Percentiles rank a stretch among this genome's conserved stretches.
These are phyloP conservation scores for Leptomonas pyrrhocoris DNA, from an alignment of 208 protist genomes.

Conservation along the genomic window DNA sequence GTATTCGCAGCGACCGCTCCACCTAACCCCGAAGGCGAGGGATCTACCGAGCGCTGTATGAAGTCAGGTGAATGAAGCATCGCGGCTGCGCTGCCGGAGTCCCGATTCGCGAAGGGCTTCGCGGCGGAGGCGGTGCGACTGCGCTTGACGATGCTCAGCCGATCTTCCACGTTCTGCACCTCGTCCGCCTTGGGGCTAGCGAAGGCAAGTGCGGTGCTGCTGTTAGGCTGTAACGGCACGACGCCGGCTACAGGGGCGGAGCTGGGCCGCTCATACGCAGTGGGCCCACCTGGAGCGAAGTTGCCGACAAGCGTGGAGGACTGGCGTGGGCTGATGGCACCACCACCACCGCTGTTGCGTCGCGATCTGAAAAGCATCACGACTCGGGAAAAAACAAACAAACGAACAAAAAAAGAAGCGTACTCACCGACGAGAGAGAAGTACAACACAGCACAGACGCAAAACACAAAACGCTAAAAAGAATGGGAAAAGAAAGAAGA, in stretches of 20 bases:
- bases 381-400: too few relatives aligned
- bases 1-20: neutral
- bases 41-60: neutral
- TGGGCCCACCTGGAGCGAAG: neutral
- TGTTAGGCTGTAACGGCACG: conserved; percentile 12
- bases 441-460: neutral
- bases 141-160: conserved; percentile 78
- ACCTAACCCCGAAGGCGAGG: neutral
- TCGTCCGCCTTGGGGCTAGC: conserved; percentile 11
- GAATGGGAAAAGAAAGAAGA: neutral
- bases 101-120: conserved; percentile 1
- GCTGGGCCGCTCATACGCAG: conserved; percentile 35
- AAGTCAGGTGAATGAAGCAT: neutral
- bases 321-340: conserved; percentile 15
- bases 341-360: conserved; percentile 14
- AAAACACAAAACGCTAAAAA: too few relatives aligned
- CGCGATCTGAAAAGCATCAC: conserved; percentile 49
- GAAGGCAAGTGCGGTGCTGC: conserved; percentile 12
- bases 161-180: conserved; percentile 65
- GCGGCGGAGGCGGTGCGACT: conserved; percentile 35
- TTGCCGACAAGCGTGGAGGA: conserved; percentile 1
- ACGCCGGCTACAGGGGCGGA: conserved; percentile 37
- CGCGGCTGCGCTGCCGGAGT: conserved; percentile 1
- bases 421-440: neutral
- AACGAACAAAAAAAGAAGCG: neutral